Evolutionary conservation across 2,329 filamentous ascomycete species (phyloP).

Genomic region (Malbranchea zuffiana): DNA sequence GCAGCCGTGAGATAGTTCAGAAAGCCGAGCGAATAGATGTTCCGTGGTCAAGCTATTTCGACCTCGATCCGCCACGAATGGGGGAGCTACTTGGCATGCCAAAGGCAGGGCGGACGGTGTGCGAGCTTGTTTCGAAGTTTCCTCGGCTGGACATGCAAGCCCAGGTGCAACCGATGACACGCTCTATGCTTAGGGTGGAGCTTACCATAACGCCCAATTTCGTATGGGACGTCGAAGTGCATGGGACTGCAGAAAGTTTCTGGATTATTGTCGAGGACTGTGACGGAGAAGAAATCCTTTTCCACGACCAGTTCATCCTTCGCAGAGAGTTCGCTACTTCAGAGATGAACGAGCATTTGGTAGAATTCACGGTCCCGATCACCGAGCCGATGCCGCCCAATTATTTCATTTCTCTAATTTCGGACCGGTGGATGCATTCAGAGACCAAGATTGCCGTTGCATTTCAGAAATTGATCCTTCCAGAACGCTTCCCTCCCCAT

Average conservation of each 20-base stretch:
- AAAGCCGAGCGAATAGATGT: slow-evolving; percentile 95
- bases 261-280: slow-evolving; percentile 98
- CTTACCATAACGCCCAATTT: slow-evolving; percentile 89
- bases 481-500: slow-evolving; percentile 89
- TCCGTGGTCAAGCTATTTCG: slow-evolving; percentile 86
- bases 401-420: slow-evolving; percentile 92
- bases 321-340: slow-evolving; percentile 76
- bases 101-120: slow-evolving; percentile 75
- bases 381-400: slow-evolving; percentile 97
- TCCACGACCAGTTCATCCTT: slow-evolving; percentile 86
- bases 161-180: slow-evolving; percentile 86
- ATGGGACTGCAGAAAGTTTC: slow-evolving; percentile 81
- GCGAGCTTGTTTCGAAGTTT: slow-evolving; percentile 79
- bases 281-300: slow-evolving; percentile 90
- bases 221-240: slow-evolving; percentile 82
- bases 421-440: slow-evolving; percentile 96
- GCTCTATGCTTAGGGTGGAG: slow-evolving; percentile 83
- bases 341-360: slow-evolving; percentile 83
- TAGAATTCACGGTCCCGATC: slow-evolving; percentile 94
- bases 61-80: slow-evolving; percentile 92
- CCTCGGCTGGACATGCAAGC: slow-evolving; percentile 86
- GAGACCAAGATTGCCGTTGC: slow-evolving; percentile 88
- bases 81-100: slow-evolving; percentile 85
- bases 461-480: slow-evolving; percentile 88
- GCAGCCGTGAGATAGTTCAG: slow-evolving; percentile 72